phyloP scores from a whole-genome alignment of 352 stramenopile genomes.

The Blastocystis hominis region DNA sequence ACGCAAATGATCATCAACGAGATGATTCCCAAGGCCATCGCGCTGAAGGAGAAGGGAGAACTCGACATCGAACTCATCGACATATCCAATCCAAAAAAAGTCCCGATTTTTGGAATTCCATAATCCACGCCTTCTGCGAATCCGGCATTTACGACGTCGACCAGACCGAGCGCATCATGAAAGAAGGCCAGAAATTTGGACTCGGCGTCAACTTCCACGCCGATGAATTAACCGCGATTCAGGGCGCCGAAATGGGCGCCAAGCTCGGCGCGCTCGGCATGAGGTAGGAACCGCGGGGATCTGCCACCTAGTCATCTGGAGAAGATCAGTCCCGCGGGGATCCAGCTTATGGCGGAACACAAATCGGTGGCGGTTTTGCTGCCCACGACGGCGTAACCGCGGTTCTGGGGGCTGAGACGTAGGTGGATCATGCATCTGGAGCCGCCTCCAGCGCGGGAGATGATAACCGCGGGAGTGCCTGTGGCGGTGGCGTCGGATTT shows the following conservation, averaged over 20 bases:
- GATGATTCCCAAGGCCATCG: slow-evolving; percentile 68
- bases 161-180: slow-evolving; percentile 70
- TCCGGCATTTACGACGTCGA: slow-evolving; percentile 73
- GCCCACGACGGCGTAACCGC: slow-evolving; percentile 68
- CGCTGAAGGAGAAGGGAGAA: slow-evolving; percentile 68
- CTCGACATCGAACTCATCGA: slow-evolving; percentile 74
- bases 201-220: slow-evolving; percentile 75
- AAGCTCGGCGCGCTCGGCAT: slow-evolving; percentile 68
- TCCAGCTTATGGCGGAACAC: slow-evolving; percentile 39
- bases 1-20: slow-evolving; percentile 70
- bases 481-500: slow-evolving; percentile 73
- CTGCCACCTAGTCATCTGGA: slow-evolving; percentile 25
- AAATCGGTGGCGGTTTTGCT: slow-evolving; percentile 70
- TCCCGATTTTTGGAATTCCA: background rate
- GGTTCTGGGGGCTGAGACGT: background rate
- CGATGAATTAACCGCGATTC: slow-evolving; percentile 70
- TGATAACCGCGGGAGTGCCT: slow-evolving; percentile 68
- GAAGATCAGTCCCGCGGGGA: slow-evolving; percentile 16
- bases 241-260: slow-evolving; percentile 67
- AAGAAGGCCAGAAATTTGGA: slow-evolving; percentile 66
- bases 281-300: background rate
- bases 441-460: slow-evolving; percentile 68
- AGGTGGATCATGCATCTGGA: slow-evolving; percentile 69
- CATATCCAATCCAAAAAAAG: slow-evolving; percentile 3
- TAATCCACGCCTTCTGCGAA: slow-evolving; percentile 71